Percentiles rank a stretch among this genome's conserved stretches.
Conservation (phyloP, 805 yeast genomes). For the Yarrowia deformans region DNA sequence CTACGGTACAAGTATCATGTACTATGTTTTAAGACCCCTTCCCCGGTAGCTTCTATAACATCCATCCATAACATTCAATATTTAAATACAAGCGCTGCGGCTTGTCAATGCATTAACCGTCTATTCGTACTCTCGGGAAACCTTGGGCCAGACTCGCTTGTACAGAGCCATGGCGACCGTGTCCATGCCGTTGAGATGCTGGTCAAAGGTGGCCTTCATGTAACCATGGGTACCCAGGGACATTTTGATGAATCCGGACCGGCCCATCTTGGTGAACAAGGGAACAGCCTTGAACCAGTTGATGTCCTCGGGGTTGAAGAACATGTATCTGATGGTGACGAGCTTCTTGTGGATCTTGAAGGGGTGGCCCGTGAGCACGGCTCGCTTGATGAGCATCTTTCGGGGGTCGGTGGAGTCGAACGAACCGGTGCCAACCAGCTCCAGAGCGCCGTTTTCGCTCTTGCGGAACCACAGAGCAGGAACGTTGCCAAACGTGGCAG, state of each 20-base stretch:
- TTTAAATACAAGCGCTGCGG: neutral
- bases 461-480: conserved; percentile 83
- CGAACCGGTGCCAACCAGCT: conserved; percentile 87
- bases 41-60: no score
- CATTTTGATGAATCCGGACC: conserved; percentile 94
- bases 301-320: conserved; percentile 89
- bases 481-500: conserved; percentile 76
- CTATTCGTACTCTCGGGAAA: conserved; percentile 40
- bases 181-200: conserved; percentile 88
- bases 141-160: conserved; percentile 89
- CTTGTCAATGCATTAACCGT: conserved; percentile 2
- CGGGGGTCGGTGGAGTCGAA: conserved; percentile 85
- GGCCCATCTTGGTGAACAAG: conserved; percentile 88
- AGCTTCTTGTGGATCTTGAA: conserved; percentile 92
- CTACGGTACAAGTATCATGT: no score
- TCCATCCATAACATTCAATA: no score
- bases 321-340: conserved; percentile 95
- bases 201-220: conserved; percentile 94
- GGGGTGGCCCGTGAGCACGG: conserved; percentile 91
- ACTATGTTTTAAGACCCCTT: no score
- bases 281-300: conserved; percentile 91
- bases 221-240: conserved; percentile 98
- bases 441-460: conserved; percentile 54
- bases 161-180: conserved; percentile 91
- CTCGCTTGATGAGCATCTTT: conserved; percentile 85